These are phyloP conservation scores for Skeletonema grethae DNA, from an alignment of 108 stramenopile genomes.

Conservation along the genomic window DNA sequence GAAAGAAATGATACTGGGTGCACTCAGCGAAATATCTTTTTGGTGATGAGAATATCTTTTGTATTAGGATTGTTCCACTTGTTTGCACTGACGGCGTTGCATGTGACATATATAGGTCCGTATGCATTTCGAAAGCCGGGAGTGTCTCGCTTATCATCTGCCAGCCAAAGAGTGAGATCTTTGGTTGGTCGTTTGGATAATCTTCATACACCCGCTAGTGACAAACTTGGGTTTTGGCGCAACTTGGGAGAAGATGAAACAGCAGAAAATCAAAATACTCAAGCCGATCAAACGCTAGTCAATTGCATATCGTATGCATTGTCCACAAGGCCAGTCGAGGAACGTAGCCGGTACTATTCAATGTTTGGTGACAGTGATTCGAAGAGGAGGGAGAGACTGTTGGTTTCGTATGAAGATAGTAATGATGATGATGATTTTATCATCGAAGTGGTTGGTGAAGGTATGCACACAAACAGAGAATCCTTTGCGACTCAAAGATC, in stretches of 20 bases:
- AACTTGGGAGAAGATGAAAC: not conserved
- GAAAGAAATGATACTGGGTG: constrained; percentile 29
- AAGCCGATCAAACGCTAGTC: not conserved
- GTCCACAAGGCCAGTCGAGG: constrained; percentile 32
- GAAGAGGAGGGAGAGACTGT: not conserved
- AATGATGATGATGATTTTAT: constrained; percentile 7
- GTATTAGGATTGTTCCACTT: constrained; percentile 32
- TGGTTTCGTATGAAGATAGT: not conserved
- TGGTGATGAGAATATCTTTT: constrained; percentile 32
- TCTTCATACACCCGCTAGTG: not conserved
- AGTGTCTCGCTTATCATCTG: not conserved
- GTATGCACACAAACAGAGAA: not conserved
- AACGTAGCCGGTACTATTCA: constrained; percentile 34
- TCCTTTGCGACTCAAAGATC: not conserved
- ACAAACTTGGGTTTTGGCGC: not conserved
- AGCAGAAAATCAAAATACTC: constrained; percentile 7
- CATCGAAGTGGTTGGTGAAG: not conserved
- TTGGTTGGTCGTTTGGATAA: constrained; percentile 1
- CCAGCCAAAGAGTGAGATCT: not conserved
- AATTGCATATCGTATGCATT: constrained; percentile 49
- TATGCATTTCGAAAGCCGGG: constrained; percentile 27
- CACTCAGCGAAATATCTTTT: constrained; percentile 44
- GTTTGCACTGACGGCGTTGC: constrained; percentile 35
- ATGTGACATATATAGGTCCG: constrained; percentile 54
- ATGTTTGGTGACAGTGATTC: constrained; percentile 31